Evolutionary conservation across 2,329 filamentous ascomycete species (phyloP).

Genomic region (Phoma sp.): DNA sequence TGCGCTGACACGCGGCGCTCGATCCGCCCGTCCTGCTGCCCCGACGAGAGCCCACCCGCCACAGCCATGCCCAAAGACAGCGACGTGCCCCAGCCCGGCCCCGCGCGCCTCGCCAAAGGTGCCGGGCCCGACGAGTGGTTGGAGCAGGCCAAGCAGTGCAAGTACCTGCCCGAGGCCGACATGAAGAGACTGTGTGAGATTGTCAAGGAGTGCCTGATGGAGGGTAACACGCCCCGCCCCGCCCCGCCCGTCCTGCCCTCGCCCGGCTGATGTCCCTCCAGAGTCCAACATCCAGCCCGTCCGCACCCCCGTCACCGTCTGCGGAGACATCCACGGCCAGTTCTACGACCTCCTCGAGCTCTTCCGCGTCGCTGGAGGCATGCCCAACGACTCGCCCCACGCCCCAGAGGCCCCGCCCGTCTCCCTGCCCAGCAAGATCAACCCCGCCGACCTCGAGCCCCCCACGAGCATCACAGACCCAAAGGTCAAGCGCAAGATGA

Average conservation of each 20-base stretch:
- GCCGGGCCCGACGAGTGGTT: slow-evolving; percentile 96
- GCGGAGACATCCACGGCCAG: slow-evolving; percentile 97
- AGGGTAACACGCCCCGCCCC: slow-evolving; percentile 67
- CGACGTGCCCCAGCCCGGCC: slow-evolving; percentile 85
- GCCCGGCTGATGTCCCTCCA: slow-evolving; percentile 46
- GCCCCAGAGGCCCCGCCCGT: slow-evolving; percentile 71
- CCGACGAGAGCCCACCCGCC: background rate
- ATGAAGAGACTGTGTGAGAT: slow-evolving; percentile 99
- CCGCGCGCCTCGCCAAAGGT: slow-evolving; percentile 81
- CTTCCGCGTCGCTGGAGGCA: slow-evolving; percentile 94
- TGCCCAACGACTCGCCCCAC: slow-evolving; percentile 77
- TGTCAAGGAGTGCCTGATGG: slow-evolving; percentile 98
- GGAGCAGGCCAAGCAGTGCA: slow-evolving; percentile 94
- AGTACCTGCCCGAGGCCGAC: slow-evolving; percentile 91
- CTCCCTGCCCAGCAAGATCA: slow-evolving; percentile 71
- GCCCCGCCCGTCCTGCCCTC: background rate
- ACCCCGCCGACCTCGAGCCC: slow-evolving; percentile 89
- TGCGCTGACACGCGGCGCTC: background rate
- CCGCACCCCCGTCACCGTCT: slow-evolving; percentile 92
- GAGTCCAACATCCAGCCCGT: slow-evolving; percentile 99
- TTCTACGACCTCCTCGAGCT: slow-evolving; percentile 98
- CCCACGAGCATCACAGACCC: slow-evolving; percentile 88
- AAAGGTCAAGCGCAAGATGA: slow-evolving; percentile 85
- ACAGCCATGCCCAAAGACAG: slow-evolving; percentile 57
- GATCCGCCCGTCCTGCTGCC: background rate